Evolutionary conservation across 2,329 filamentous ascomycete genomes (phyloP), one percentile per base, ranked within the genome.

Genomic region (Elsinoe australis): DNA sequence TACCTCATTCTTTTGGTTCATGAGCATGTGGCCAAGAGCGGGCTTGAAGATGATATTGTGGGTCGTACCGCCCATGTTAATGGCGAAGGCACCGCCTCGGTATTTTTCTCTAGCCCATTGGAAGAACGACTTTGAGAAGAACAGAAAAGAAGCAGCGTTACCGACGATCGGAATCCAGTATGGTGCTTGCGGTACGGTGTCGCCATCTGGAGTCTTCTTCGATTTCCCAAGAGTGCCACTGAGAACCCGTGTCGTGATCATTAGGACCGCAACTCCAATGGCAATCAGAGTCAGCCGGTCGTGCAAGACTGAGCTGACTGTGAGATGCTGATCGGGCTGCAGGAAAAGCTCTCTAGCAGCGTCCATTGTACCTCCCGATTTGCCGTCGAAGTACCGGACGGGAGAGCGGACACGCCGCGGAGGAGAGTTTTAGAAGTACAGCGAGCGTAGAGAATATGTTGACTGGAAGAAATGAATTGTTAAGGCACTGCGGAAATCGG

Each of bases 91-190:
- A 28, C 63, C 65, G 4, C 57, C 64, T 50, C 60, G 65, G 55
- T 62, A 64, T 49, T 58, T 63, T 41, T 62, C 65, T 62, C 59
- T 52, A 10, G 71, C 59, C 44, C 61, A 63, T 31, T 62, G 61
- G 51, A 76, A 58, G 54, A 74, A 71, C 8, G 56, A 55, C 32
- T 71, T 62, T 41, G 69, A 67, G 32, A 70, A 59, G 56, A 71
- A 66, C 15, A 69, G 60, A 54, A 70, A 64, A 54, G 78, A 73
- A 15, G 73, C 55, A 5, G 71, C 66, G 64, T 82, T 75, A 31
- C 76, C 75, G 6, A 81, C 28, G 45, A 73, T 67, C 1, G 79
- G 78, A 5, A 82, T 59, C 74, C 76, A 82, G 61, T 82, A 82
- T 21, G 76, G 75, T 17, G 73, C 54, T 49, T 68, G 61, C 59